Percentiles rank a stretch among this genome's conserved stretches.
phyloP scores from a whole-genome alignment of 1,284 basidiomycete species.

The Cryptococcus sp. region DNA sequence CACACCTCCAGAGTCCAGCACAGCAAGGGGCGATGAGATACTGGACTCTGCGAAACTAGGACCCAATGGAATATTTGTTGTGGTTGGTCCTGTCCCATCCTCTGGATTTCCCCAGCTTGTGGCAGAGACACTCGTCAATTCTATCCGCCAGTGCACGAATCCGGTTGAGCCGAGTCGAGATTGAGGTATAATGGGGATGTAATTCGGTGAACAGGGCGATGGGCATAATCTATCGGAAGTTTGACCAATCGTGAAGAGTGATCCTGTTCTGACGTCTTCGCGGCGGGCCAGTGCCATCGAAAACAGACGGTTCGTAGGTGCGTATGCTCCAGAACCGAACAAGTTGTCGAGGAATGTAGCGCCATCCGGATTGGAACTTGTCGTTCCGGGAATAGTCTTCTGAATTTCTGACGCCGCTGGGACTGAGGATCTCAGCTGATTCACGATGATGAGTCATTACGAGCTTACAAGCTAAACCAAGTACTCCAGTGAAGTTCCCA shows the following conservation, averaged over 20 bases:
- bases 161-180: constrained; percentile 37
- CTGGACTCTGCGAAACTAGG: constrained; percentile 22
- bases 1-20: constrained; percentile 46
- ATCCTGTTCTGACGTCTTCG: constrained; percentile 43
- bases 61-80: constrained; percentile 23
- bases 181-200: constrained; percentile 38
- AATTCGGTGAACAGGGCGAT: constrained; percentile 33
- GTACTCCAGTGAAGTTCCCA: constrained; percentile 40
- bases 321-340: constrained; percentile 41
- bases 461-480: constrained; percentile 41
- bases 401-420: constrained; percentile 44
- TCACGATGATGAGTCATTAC: not conserved
- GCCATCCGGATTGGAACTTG: constrained; percentile 43
- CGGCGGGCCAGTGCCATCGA: constrained; percentile 39
- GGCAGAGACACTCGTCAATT: constrained; percentile 23
- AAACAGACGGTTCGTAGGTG: constrained; percentile 41
- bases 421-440: constrained; percentile 15
- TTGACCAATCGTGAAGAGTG: constrained; percentile 38
- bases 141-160: constrained; percentile 41
- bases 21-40: constrained; percentile 32
- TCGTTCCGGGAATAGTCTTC: constrained; percentile 38
- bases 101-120: constrained; percentile 26
- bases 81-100: constrained; percentile 20
- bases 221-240: constrained; percentile 32
- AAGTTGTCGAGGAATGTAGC: constrained; percentile 48